Evolutionary conservation across 164 flowering plant genomes (phyloP).

Genomic region (Berberis vulgaris): DNA sequence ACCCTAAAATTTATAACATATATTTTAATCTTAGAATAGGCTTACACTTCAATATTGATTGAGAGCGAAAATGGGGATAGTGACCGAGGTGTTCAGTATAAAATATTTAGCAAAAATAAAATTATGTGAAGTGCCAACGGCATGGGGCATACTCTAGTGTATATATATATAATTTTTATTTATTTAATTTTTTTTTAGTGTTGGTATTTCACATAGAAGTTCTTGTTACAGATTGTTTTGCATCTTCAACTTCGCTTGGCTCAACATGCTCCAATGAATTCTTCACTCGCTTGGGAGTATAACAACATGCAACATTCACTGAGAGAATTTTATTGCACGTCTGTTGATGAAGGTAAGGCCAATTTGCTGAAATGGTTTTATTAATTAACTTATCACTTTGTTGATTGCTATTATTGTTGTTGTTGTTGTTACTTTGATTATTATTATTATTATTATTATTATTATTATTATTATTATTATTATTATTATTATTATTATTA

Average conservation of each 20-base stretch:
- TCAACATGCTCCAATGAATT: slow-evolving; percentile 35
- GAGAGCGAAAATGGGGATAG: too few relatives aligned
- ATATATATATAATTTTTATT: neutral
- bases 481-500: too few relatives aligned
- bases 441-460: too few relatives aligned
- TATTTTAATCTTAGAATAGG: too few relatives aligned
- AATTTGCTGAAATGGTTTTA: neutral
- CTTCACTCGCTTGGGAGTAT: slow-evolving; percentile 40
- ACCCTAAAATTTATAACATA: too few relatives aligned
- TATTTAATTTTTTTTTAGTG: neutral
- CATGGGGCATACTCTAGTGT: too few relatives aligned
- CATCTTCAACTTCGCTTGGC: slow-evolving; percentile 61
- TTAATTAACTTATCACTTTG: neutral
- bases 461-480: too few relatives aligned
- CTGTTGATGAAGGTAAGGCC: slow-evolving; percentile 26
- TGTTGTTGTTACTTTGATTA: too few relatives aligned
- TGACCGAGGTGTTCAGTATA: too few relatives aligned
- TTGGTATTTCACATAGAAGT: neutral
- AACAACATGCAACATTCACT: slow-evolving; percentile 44
- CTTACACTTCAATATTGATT: too few relatives aligned
- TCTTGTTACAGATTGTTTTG: slow-evolving; percentile 49
- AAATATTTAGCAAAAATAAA: too few relatives aligned
- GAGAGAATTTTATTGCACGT: slow-evolving; percentile 34
- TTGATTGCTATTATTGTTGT: neutral
- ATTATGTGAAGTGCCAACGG: too few relatives aligned